Evolutionary conservation across 768 basidiomycete species (phyloP).

Genomic region (Strobilomyces dryophilus): DNA sequence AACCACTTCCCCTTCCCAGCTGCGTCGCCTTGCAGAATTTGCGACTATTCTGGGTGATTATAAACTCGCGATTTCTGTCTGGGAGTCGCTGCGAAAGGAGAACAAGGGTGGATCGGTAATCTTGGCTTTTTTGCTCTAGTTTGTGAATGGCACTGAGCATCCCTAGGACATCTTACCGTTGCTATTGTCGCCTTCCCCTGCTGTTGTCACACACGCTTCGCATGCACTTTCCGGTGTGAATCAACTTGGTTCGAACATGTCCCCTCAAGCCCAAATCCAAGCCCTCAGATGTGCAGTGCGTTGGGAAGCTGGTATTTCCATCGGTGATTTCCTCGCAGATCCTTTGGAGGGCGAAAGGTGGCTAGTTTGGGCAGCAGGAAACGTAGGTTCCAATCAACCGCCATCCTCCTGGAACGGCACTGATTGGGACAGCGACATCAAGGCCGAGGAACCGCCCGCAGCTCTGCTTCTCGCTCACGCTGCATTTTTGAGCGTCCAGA

Average conservation of each 20-base stretch:
- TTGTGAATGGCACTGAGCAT: slow-evolving; percentile 9
- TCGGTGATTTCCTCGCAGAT: slow-evolving; percentile 52
- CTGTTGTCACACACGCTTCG: slow-evolving; percentile 55
- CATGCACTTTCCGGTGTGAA: slow-evolving; percentile 53
- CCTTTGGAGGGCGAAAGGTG: slow-evolving; percentile 75
- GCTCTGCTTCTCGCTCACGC: slow-evolving; percentile 81
- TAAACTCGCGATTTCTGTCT: slow-evolving; percentile 75
- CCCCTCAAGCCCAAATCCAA: slow-evolving; percentile 62
- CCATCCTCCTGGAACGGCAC: slow-evolving; percentile 8
- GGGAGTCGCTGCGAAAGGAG: slow-evolving; percentile 87
- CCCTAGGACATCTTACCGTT: slow-evolving; percentile 78
- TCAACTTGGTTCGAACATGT: slow-evolving; percentile 41
- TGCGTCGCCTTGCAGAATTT: slow-evolving; percentile 92
- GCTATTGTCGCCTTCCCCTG: slow-evolving; percentile 61
- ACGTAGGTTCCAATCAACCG: slow-evolving; percentile 45
- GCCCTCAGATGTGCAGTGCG: slow-evolving; percentile 67
- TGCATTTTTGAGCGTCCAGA: slow-evolving; percentile 61
- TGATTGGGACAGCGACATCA: slow-evolving; percentile 30
- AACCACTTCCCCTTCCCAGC: slow-evolving; percentile 53
- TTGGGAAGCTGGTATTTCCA: slow-evolving; percentile 67
- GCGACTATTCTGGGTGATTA: slow-evolving; percentile 89
- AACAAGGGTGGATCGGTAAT: slow-evolving; percentile 79
- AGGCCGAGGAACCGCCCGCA: slow-evolving; percentile 81
- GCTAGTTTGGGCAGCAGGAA: slow-evolving; percentile 82
- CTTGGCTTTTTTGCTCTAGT: neutral